Base-by-base conservation (phyloP, 495 filamentous ascomycete species). In the Xylaria nigripes region DNA sequence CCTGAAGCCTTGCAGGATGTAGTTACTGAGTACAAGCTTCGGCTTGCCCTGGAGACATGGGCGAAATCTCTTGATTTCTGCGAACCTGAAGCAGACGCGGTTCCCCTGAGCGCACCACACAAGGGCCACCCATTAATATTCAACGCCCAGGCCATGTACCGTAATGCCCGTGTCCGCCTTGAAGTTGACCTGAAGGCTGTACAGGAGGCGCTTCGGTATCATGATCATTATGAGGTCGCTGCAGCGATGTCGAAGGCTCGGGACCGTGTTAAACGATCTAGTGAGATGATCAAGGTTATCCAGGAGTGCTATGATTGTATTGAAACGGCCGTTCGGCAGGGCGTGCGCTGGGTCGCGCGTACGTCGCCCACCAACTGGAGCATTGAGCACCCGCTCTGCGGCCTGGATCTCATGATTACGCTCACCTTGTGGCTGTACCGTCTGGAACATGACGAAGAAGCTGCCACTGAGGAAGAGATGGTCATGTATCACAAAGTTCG, bases 341-440 rank as follows among this genome's bases (percentile, higher is more conserved):
- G 91, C 57, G 94, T 98, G 62, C 90, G 93, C 68, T 97, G 93
- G 93, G 92, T 98, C 45, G 93, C 94, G 6, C 83, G 90, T 63
- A 96, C 91, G 21, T 95, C 89, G 50, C 89, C 93, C 45, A 95
- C 93, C 48, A 97, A 98, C 75, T 98, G 93, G 93, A 98, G 93
- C 72, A 86, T 97, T 44, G 93, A 98, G 75, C 93, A 98, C 68
- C 93, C 94, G 27, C 83, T 98, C 36, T 95, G 90, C 66, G 94
- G 90, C 59, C 80, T 98, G 72, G 93, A 98, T 70, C 79, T 98
- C 64, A 96, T 98, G 85, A 92, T 98, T 74, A 96, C 96, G 61
- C 87, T 98, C 63, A 96, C 87, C 67, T 77, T 98, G 60, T 98
- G 93, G 93, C 83, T 98, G 64, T 96, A 95, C 76, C 87, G 89